A percentile compares a stretch with the other conserved stretches of the same genome.
Evolutionary conservation across 768 basidiomycete species (phyloP).

Genomic region (Tricholoma sp.): DNA sequence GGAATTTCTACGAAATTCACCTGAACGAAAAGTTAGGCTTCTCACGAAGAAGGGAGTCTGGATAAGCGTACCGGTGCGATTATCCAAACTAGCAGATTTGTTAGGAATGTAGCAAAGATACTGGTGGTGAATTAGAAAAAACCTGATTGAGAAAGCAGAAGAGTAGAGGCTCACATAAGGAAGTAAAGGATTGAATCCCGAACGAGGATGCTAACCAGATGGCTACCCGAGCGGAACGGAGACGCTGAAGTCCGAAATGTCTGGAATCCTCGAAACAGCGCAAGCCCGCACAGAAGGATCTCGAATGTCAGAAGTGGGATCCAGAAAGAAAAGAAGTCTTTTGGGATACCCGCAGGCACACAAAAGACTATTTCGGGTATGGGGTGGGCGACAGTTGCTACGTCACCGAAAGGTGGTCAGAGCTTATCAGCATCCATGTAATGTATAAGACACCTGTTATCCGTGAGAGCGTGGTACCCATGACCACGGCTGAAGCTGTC

Average conservation of each 20-base stretch:
- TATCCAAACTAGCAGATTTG: constrained; percentile 41
- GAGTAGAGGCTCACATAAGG: constrained; percentile 38
- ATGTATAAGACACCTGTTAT: constrained; percentile 30
- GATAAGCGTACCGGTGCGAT: constrained; percentile 19
- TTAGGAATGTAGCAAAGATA: constrained; percentile 51
- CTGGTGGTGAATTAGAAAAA: constrained; percentile 21
- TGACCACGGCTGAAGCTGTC: constrained; percentile 39
- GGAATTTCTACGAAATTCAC: constrained; percentile 43
- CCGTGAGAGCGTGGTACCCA: constrained; percentile 37
- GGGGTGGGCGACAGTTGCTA: constrained; percentile 14
- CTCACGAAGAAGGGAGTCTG: constrained; percentile 15
- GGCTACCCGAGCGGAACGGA: constrained; percentile 35
- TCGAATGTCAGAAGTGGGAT: constrained; percentile 55
- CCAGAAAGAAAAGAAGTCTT: constrained; percentile 53
- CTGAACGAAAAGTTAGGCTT: constrained; percentile 15
- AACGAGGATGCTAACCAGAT: constrained; percentile 45
- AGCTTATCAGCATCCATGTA: not conserved
- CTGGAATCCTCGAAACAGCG: constrained; percentile 45
- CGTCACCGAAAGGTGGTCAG: not conserved
- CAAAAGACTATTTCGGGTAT: constrained; percentile 33
- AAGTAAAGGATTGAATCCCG: constrained; percentile 56
- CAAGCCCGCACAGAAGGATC: constrained; percentile 44
- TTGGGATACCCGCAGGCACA: constrained; percentile 30
- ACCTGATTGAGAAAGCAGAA: not conserved
- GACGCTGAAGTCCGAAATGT: constrained; percentile 32